phyloP scores from a whole-genome alignment of 1,139 yeast species.

The Hyphopichia khmerensis region DNA sequence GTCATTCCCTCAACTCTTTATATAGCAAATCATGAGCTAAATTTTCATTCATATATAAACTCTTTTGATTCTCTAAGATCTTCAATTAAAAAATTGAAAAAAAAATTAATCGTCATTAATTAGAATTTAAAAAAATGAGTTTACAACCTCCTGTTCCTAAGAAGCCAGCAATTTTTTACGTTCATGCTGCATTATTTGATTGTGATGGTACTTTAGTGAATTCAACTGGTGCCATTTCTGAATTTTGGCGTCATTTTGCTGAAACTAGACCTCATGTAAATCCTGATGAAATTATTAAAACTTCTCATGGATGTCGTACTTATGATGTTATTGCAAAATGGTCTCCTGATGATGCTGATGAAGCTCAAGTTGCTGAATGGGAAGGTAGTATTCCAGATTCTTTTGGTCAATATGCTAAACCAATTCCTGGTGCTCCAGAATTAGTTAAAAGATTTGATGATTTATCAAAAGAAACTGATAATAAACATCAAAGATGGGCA shows the following conservation, averaged over 20 bases:
- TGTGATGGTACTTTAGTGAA: conserved; percentile 16
- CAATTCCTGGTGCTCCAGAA: conserved; percentile 15
- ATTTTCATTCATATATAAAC: too few relatives aligned
- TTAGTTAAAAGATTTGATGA: conserved; percentile 12
- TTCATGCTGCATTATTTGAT: conserved; percentile 15
- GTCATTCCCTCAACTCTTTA: background rate
- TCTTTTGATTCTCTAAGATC: too few relatives aligned
- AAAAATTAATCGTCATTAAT: too few relatives aligned
- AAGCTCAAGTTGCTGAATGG: conserved; percentile 14
- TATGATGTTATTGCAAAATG: conserved; percentile 16
- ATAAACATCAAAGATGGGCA: conserved; percentile 16
- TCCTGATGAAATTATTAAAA: conserved; percentile 14
- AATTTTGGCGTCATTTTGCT: conserved; percentile 15
- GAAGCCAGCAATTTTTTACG: conserved; percentile 13
- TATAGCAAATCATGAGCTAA: background rate
- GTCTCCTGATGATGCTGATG: conserved; percentile 17
- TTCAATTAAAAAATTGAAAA: too few relatives aligned
- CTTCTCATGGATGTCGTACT: conserved; percentile 16
- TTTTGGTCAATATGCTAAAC: conserved; percentile 13
- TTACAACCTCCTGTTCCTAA: conserved; percentile 5
- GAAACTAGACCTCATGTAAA: conserved; percentile 15
- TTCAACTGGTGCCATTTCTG: conserved; percentile 15
- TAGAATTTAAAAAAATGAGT: background rate
- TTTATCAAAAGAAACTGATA: conserved; percentile 10
- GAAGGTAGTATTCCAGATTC: conserved; percentile 15